These are phyloP conservation scores for Decorospora gaudefroyi DNA, from an alignment of 2,329 filamentous ascomycete species.

Conservation along the genomic window DNA sequence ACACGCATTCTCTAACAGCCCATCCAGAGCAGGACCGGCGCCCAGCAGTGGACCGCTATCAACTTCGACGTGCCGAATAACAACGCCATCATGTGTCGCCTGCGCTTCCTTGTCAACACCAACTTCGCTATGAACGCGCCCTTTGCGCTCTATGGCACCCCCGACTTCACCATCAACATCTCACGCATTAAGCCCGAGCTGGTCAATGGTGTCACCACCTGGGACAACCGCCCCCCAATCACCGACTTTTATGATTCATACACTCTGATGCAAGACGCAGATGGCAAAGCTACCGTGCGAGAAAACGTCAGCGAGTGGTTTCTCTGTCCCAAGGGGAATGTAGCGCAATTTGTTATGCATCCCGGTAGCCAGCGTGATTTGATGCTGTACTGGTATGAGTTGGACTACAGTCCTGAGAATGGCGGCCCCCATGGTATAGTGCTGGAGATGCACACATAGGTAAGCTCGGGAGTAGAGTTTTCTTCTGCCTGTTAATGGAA, in stretches of 20 bases:
- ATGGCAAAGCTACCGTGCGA: too few species aligned
- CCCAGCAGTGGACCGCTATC: constrained; percentile 30
- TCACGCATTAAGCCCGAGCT: constrained; percentile 27
- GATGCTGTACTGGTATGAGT: constrained; percentile 39
- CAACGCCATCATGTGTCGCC: constrained; percentile 27
- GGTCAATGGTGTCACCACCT: constrained; percentile 36
- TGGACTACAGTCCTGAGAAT: constrained; percentile 25
- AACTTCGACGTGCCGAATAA: constrained; percentile 41
- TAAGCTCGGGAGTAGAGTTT: background rate
- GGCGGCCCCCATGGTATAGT: constrained; percentile 39
- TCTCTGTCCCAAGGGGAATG: constrained; percentile 27
- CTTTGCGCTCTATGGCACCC: constrained; percentile 22
- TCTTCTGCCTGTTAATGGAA: too few species aligned
- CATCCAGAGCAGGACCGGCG: constrained; percentile 15
- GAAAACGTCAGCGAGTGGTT: constrained; percentile 22
- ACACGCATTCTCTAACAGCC: constrained; percentile 2
- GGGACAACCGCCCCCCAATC: constrained; percentile 30
- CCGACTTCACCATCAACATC: constrained; percentile 35
- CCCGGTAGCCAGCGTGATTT: constrained; percentile 24
- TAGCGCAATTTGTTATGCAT: constrained; percentile 37
- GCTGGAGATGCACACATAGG: constrained; percentile 36
- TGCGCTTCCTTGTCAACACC: constrained; percentile 35
- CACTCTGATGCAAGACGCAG: background rate
- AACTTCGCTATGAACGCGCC: constrained; percentile 25
- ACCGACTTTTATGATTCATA: constrained; percentile 11